Base-by-base conservation (phyloP, 495 filamentous ascomycete genomes). In the Penicillium silybi region DNA sequence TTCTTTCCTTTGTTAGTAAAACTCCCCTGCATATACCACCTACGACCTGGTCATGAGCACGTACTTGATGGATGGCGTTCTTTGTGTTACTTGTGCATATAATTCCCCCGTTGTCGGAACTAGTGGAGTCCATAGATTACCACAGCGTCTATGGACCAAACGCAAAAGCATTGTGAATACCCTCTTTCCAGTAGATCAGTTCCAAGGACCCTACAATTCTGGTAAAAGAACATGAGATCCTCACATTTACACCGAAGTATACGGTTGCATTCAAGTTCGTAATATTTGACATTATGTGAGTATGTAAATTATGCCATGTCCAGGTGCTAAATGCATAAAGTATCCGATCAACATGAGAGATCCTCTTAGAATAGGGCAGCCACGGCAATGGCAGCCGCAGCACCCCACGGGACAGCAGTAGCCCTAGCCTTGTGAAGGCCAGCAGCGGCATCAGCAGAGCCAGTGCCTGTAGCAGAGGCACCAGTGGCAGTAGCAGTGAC, bases 11-110 rank as follows among this genome's bases (percentile, higher is more conserved):
- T 59, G 48, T 48, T 17, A 48, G 8, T 39, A 47, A 50, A 39
- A 35, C 43, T 32, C 20, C 52, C 48, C 52, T 52, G 61, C 61
- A 61, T 56, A 59, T 65, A 51, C 48, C 46, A 57, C 44, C 49
- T 63, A 60, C 62, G 63, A 60, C 63, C 50, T 60, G 54, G 57
- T 61, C 65, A 68, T 65, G 64, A 66, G 54, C 59, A 62, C 56
- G 44, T 64, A 41, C 53, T 56, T 54, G 56, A 56, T 78, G 73
- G 69, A 38, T 55, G 64, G 61, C 62, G 58, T 63, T 65, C 50
- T 56, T 34, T 51, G 46, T 53, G 46, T 48, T 44, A 18, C 27
- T 58, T 46, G 44, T 66, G 67, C 61, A 68, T 65, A 65, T 66
- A 57, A 65, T 58, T 53, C 47, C 62, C 57, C 57, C 58, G 59